Conservation (phyloP, 495 filamentous ascomycete species). For the Daldinia loculata region DNA sequence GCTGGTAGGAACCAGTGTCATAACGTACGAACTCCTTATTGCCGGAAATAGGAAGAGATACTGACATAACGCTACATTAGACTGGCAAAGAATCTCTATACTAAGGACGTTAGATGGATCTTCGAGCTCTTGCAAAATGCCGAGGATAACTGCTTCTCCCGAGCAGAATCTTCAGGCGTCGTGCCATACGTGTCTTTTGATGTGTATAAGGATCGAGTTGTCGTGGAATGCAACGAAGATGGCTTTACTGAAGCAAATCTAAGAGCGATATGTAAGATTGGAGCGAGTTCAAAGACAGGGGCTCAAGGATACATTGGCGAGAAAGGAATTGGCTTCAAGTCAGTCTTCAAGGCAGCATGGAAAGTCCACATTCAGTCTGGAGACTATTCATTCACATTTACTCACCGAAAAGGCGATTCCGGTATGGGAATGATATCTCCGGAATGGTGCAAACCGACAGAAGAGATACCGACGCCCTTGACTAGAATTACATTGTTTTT, state of each 20-base stretch:
- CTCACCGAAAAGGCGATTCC: conserved; percentile 38
- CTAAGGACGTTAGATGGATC: conserved; percentile 50
- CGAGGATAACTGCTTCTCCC: conserved; percentile 51
- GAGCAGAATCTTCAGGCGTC: conserved; percentile 11
- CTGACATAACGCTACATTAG: conserved; percentile 28
- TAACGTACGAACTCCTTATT: conserved; percentile 42
- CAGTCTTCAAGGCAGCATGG: conserved; percentile 58
- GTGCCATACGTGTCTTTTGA: conserved; percentile 49
- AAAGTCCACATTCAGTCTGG: conserved; percentile 60
- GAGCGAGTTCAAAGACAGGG: conserved; percentile 51
- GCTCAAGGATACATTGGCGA: conserved; percentile 57
- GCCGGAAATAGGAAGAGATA: background rate
- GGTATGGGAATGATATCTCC: conserved; percentile 59
- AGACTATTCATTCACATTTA: conserved; percentile 57
- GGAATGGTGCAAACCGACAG: conserved; percentile 45
- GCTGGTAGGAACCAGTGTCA: conserved; percentile 45
- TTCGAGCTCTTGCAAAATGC: conserved; percentile 58
- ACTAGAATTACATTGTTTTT: conserved; percentile 51
- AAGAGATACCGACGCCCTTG: conserved; percentile 25
- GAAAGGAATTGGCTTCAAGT: conserved; percentile 64
- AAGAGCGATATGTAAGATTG: conserved; percentile 49
- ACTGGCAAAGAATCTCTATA: conserved; percentile 51
- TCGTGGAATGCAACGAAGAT: conserved; percentile 59
- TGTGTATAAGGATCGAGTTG: conserved; percentile 43
- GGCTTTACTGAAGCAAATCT: conserved; percentile 52